Conservation (phyloP, 352 stramenopile genomes). For the Pythium insidiosum region DNA sequence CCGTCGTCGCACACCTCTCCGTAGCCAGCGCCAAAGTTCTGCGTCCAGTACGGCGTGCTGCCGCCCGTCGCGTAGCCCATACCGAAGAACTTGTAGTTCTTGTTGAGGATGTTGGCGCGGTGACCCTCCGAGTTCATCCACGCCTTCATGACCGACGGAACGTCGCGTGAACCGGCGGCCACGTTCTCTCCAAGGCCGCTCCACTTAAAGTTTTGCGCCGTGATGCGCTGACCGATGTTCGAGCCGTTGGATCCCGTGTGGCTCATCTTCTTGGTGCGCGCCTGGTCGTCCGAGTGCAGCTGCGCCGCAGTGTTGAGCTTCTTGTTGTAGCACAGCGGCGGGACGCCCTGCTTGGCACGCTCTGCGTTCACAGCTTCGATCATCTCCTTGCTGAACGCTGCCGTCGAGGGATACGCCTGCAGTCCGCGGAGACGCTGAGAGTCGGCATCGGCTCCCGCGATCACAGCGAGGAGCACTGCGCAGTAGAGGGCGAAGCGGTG, state of each 20-base stretch:
- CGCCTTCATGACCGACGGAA: slow-evolving; percentile 26
- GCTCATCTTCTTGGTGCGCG: slow-evolving; percentile 20
- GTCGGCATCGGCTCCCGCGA: too few relatives aligned
- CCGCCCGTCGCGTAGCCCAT: slow-evolving; percentile 27
- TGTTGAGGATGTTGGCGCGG: slow-evolving; percentile 30
- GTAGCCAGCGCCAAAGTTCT: slow-evolving; percentile 33
- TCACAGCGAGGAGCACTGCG: too few relatives aligned
- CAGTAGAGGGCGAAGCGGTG: too few relatives aligned
- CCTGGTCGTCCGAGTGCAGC: slow-evolving; percentile 23
- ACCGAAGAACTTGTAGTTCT: slow-evolving; percentile 20
- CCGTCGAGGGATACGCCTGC: too few relatives aligned
- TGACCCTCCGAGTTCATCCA: slow-evolving; percentile 52
- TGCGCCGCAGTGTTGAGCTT: slow-evolving; percentile 25
- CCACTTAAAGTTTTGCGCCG: slow-evolving; percentile 16
- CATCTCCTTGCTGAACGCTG: too few relatives aligned
- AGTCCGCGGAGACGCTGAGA: too few relatives aligned
- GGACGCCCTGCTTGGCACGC: slow-evolving; percentile 27
- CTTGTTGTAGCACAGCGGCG: slow-evolving; percentile 28
- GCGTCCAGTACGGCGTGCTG: slow-evolving; percentile 48
- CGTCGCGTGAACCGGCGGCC: slow-evolving; percentile 29
- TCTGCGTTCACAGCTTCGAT: slow-evolving; percentile 34
- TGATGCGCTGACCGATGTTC: slow-evolving; percentile 12
- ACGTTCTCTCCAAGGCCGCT: slow-evolving; percentile 38
- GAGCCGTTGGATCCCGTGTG: slow-evolving; percentile 21
- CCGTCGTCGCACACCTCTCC: slow-evolving; percentile 20